Percentiles rank a stretch among this genome's conserved stretches.
These are phyloP conservation scores for Plasmodium inui DNA, from an alignment of 169 alveolate genomes.

Conservation along the genomic window DNA sequence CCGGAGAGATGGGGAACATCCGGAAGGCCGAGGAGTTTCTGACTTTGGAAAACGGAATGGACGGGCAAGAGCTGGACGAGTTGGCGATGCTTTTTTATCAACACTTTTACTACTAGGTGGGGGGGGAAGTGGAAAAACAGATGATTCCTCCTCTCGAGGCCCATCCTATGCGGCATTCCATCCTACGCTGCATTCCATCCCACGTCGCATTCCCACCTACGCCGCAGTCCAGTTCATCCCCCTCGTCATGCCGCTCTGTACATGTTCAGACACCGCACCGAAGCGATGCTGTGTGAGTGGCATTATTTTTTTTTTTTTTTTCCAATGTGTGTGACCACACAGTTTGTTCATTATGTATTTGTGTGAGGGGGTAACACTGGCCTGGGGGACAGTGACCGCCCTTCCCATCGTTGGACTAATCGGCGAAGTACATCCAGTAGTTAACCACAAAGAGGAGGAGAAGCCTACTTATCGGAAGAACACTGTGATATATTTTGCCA, in stretches of 20 bases:
- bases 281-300: not conserved
- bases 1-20: conserved; percentile 19
- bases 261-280: not conserved
- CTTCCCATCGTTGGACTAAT: not conserved
- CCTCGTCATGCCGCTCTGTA: not conserved
- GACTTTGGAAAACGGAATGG: conserved; percentile 34
- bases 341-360: not conserved
- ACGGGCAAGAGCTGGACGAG: conserved; percentile 32
- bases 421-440: conserved; percentile 60
- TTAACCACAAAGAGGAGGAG: conserved; percentile 43
- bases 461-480: conserved; percentile 53
- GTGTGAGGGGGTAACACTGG: too few species aligned
- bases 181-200: too few species aligned
- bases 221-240: not conserved
- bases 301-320: not conserved
- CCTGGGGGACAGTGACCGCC: not conserved
- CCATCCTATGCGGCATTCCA: not conserved
- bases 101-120: conserved; percentile 15
- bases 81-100: conserved; percentile 44
- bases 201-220: too few species aligned
- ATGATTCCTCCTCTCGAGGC: not conserved
- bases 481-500: conserved; percentile 68
- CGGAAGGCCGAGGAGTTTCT: conserved; percentile 37
- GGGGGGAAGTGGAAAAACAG: not conserved
- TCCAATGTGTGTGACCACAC: not conserved